A percentile compares a stretch with the other conserved stretches of the same genome.
phyloP scores from a whole-genome alignment of 192 early-diverging fungal species.

The Glomus cerebriforme region DNA sequence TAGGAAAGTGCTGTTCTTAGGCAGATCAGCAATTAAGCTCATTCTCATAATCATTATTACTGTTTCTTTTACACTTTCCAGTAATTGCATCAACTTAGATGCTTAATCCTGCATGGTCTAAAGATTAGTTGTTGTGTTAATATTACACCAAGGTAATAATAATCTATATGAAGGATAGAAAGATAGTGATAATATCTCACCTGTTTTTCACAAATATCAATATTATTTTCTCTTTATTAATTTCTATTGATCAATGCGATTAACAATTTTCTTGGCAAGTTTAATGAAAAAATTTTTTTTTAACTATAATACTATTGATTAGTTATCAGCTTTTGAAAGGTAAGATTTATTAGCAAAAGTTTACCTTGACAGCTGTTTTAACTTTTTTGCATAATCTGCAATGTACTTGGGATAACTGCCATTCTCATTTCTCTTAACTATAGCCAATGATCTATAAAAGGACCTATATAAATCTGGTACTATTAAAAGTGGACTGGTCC shows the following conservation, averaged over 20 bases:
- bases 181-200: too few species aligned
- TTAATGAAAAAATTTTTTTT: slow-evolving; percentile 27
- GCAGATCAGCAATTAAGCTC: too few species aligned
- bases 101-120: slow-evolving; percentile 6
- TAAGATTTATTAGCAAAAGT: slow-evolving; percentile 28
- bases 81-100: slow-evolving; percentile 13
- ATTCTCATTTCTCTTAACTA: slow-evolving; percentile 5
- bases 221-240: slow-evolving; percentile 9
- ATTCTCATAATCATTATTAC: slow-evolving; percentile 10
- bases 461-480: slow-evolving; percentile 25
- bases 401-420: slow-evolving; percentile 22
- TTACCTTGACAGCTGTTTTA: slow-evolving; percentile 23
- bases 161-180: slow-evolving; percentile 20
- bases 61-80: slow-evolving; percentile 21
- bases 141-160: slow-evolving; percentile 12
- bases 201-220: slow-evolving; percentile 27
- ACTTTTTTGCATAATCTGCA: slow-evolving; percentile 17
- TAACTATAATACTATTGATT: slow-evolving; percentile 29
- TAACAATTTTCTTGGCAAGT: slow-evolving; percentile 24
- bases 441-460: not conserved
- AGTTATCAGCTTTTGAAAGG: slow-evolving; percentile 18
- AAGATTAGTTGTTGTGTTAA: slow-evolving; percentile 24
- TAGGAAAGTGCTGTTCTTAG: too few species aligned
- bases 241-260: not conserved
- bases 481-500: not conserved